phyloP scores from a whole-genome alignment of 345 rosid genomes.

The Brassica nigra region DNA sequence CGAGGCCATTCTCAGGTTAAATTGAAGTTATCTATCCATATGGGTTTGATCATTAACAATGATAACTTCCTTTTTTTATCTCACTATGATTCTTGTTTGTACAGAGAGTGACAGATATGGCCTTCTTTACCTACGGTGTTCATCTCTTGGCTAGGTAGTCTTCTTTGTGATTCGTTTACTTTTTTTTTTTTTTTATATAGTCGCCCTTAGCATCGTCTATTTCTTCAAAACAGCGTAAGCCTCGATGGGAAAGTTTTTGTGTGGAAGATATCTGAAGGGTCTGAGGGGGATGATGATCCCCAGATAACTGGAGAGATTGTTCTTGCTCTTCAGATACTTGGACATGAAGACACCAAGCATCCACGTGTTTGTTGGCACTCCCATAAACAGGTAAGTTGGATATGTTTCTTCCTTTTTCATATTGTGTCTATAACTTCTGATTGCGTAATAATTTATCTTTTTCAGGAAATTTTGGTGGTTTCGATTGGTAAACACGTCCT shows the following conservation, averaged over 20 bases:
- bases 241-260: slow-evolving; percentile 75
- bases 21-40: too few species aligned
- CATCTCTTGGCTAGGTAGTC: slow-evolving; percentile 87
- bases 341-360: slow-evolving; percentile 55
- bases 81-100: slow-evolving; percentile 13
- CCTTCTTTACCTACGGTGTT: slow-evolving; percentile 90
- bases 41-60: neutral
- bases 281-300: slow-evolving; percentile 70
- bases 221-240: slow-evolving; percentile 57
- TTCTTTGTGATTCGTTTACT: neutral
- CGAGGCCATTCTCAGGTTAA: slow-evolving; percentile 81
- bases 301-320: slow-evolving; percentile 65
- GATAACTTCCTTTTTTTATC: neutral
- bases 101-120: slow-evolving; percentile 92
- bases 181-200: neutral
- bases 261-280: slow-evolving; percentile 79
- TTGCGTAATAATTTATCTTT: slow-evolving; percentile 7
- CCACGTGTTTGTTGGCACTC: slow-evolving; percentile 95
- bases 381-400: slow-evolving; percentile 67
- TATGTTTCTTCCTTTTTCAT: slow-evolving; percentile 4
- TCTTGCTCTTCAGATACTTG: slow-evolving; percentile 65
- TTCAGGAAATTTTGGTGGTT: slow-evolving; percentile 81
- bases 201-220: neutral
- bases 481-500: slow-evolving; percentile 73
- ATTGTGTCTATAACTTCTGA: neutral